phyloP scores from a whole-genome alignment of 768 basidiomycete genomes.

The Lentinula detonsa region DNA sequence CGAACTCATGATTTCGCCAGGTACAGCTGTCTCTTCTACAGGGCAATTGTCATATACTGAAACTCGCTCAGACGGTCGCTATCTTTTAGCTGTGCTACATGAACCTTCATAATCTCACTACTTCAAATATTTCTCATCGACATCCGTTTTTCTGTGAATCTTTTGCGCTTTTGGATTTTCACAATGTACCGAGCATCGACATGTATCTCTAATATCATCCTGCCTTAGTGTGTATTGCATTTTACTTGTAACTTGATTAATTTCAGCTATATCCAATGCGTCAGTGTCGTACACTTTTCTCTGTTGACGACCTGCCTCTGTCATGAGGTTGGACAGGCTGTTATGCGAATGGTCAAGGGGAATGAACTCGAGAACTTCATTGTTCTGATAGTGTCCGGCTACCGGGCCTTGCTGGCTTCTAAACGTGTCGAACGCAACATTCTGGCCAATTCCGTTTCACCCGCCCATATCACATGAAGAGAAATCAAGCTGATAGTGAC shows the following conservation, averaged over 20 bases:
- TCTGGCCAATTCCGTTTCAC: too few relatives aligned
- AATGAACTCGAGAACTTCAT: too few relatives aligned
- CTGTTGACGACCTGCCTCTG: too few relatives aligned
- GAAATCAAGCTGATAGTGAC: background rate
- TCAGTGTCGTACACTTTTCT: too few relatives aligned
- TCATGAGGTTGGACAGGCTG: background rate
- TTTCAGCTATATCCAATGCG: too few relatives aligned
- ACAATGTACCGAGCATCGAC: background rate
- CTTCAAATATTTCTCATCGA: background rate
- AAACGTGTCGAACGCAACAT: background rate
- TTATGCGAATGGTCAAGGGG: background rate
- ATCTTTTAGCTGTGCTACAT: conserved; percentile 78
- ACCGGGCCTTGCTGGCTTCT: background rate
- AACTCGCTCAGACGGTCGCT: conserved; percentile 56
- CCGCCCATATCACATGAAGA: background rate
- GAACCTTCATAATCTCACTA: conserved; percentile 16
- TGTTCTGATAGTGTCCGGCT: background rate
- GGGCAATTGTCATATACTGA: background rate
- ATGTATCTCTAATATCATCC: background rate
- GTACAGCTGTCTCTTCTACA: conserved; percentile 29
- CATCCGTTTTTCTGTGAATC: background rate
- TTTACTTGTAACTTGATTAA: background rate
- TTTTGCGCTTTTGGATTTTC: background rate
- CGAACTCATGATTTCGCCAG: conserved; percentile 92
- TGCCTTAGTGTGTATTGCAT: background rate